Conservation (phyloP, 176 grass and related monocot species). For the Juncus effusus region DNA sequence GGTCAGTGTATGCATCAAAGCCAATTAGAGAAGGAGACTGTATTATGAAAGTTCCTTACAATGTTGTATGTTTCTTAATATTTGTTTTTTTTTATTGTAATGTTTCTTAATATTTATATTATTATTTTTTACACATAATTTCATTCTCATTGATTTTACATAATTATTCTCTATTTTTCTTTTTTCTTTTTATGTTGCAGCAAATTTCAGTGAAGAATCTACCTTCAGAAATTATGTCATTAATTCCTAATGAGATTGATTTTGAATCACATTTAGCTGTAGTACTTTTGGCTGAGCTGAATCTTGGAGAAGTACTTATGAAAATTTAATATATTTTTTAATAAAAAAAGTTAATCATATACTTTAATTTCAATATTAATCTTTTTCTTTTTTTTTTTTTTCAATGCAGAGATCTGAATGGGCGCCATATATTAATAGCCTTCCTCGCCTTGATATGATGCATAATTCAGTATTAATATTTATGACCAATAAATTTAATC, state of each 20-base stretch:
- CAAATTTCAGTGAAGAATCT: slow-evolving; percentile 26
- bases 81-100: not conserved
- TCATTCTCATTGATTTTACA: slow-evolving; percentile 2
- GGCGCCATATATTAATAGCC: slow-evolving; percentile 25
- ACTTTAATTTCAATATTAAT: not conserved
- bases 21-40: slow-evolving; percentile 23
- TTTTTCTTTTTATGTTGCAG: slow-evolving; percentile 10
- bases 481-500: not conserved
- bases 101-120: not conserved
- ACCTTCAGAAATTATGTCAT: slow-evolving; percentile 19
- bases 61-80: slow-evolving; percentile 13
- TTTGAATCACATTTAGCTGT: slow-evolving; percentile 14
- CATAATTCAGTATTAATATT: slow-evolving; percentile 23
- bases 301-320: slow-evolving; percentile 9
- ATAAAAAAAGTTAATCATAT: not conserved
- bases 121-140: not conserved
- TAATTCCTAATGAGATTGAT: slow-evolving; percentile 18
- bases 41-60: slow-evolving; percentile 27
- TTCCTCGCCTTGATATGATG: slow-evolving; percentile 18
- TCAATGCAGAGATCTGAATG: slow-evolving; percentile 25
- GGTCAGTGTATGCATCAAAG: slow-evolving; percentile 22
- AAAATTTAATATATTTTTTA: not conserved
- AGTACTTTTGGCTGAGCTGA: slow-evolving; percentile 23
- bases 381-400: slow-evolving; percentile 1
- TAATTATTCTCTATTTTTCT: slow-evolving; percentile 9